phyloP scores from a whole-genome alignment of 2,329 filamentous ascomycete species.

The Penicillium thymicola region DNA sequence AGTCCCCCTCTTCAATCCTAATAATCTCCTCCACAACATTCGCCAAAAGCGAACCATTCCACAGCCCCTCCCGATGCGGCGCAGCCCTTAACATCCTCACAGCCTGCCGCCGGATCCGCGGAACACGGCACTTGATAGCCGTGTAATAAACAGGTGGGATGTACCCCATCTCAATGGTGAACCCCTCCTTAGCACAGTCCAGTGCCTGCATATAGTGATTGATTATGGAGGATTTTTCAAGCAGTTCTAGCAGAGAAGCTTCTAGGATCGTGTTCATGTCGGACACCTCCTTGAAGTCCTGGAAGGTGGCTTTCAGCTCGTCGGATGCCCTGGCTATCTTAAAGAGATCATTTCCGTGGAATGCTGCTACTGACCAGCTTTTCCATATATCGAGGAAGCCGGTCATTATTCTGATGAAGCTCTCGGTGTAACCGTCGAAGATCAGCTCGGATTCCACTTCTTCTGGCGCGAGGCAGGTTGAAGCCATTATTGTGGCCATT shows the following conservation, averaged over 20 bases:
- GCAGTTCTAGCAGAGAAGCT: background rate
- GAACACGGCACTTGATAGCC: conserved; percentile 32
- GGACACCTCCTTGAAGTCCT: background rate
- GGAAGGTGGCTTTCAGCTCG: background rate
- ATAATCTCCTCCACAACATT: conserved; percentile 14
- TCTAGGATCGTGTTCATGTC: background rate
- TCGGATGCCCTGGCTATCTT: background rate
- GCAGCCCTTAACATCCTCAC: conserved; percentile 10
- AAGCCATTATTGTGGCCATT: conserved; percentile 46
- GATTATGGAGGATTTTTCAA: background rate
- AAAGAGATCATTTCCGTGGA: background rate
- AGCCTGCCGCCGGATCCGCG: conserved; percentile 28
- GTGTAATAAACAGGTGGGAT: conserved; percentile 33
- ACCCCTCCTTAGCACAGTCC: background rate
- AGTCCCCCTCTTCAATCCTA: conserved; percentile 9
- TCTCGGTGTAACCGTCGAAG: conserved; percentile 23
- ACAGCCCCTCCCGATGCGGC: conserved; percentile 18
- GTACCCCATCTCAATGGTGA: conserved; percentile 33
- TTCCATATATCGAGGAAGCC: conserved; percentile 13
- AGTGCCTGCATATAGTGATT: background rate
- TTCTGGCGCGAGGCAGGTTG: conserved; percentile 13
- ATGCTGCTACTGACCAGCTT: background rate
- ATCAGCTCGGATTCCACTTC: conserved; percentile 24
- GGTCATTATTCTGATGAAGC: conserved; percentile 20
- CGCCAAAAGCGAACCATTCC: conserved; percentile 18